Conservation (phyloP, 257 asterid species). For the Eustoma russellianum region DNA sequence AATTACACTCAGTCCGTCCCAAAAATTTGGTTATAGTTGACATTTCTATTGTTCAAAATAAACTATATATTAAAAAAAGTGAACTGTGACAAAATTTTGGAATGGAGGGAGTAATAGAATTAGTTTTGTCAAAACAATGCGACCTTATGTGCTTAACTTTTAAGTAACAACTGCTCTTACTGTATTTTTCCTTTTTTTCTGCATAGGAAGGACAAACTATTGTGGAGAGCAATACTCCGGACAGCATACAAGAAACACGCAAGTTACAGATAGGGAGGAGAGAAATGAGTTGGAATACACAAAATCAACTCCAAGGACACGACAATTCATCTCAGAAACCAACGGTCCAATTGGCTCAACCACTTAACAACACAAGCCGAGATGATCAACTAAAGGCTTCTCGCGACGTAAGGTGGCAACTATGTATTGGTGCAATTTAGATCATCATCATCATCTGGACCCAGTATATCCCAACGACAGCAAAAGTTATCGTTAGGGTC, state of each 20-base stretch:
- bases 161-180: no score
- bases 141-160: no score
- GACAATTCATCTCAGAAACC: slow-evolving; percentile 13
- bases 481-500: no score
- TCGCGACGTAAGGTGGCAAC: slow-evolving; percentile 92
- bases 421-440: slow-evolving; percentile 18
- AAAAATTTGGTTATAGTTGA: no score
- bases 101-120: no score
- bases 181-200: neutral
- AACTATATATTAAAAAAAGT: no score
- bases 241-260: slow-evolving; percentile 49
- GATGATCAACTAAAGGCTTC: slow-evolving; percentile 90
- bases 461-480: no score
- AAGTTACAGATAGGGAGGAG: slow-evolving; percentile 53
- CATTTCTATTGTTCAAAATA: no score
- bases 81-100: no score
- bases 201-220: slow-evolving; percentile 65
- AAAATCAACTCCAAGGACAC: slow-evolving; percentile 16
- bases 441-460: no score
- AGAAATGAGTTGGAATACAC: slow-evolving; percentile 27
- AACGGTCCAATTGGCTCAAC: slow-evolving; percentile 15
- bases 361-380: slow-evolving; percentile 36
- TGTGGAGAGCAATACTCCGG: slow-evolving; percentile 52
- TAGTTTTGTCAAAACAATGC: no score
- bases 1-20: no score